These are phyloP conservation scores for Exserohilum rostratum DNA, from an alignment of 2,329 filamentous ascomycete genomes.

Conservation along the genomic window DNA sequence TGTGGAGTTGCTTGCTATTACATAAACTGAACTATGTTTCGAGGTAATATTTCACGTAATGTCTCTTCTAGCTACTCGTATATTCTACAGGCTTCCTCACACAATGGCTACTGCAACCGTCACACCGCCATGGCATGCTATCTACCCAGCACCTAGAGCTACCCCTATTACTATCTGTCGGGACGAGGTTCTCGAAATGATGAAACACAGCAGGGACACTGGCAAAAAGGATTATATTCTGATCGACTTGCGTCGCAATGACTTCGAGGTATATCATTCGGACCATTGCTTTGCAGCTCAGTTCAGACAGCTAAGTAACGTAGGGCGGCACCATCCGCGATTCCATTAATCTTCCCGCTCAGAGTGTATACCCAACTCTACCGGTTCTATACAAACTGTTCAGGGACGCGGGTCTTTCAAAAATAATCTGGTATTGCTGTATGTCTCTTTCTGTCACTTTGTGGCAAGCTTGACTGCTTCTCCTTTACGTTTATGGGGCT, in stretches of 20 bases:
- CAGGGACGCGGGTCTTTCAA: constrained; percentile 56
- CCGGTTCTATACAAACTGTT: constrained; percentile 57
- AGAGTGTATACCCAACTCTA: constrained; percentile 60
- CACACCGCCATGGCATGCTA: constrained; percentile 20
- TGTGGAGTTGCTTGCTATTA: background rate
- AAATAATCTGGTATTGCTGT: constrained; percentile 65
- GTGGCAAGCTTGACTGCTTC: too few species aligned
- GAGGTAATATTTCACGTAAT: background rate
- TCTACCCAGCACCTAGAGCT: constrained; percentile 17
- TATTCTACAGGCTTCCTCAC: background rate
- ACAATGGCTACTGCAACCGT: constrained; percentile 8
- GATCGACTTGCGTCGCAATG: constrained; percentile 61
- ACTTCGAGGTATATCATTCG: constrained; percentile 53
- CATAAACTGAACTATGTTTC: background rate
- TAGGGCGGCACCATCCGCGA: constrained; percentile 66
- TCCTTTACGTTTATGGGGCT: too few species aligned
- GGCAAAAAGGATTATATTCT: constrained; percentile 15
- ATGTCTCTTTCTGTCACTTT: constrained; percentile 17
- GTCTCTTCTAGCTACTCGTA: background rate
- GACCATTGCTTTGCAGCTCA: background rate
- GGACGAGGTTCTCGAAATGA: constrained; percentile 15
- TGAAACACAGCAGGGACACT: background rate
- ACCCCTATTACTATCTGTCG: constrained; percentile 10
- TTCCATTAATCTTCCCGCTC: constrained; percentile 64
- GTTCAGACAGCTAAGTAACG: constrained; percentile 7